Evolutionary conservation across 2,329 filamentous ascomycete species (phyloP).

Genomic region (Teratosphaeria pseudoeucalypti): DNA sequence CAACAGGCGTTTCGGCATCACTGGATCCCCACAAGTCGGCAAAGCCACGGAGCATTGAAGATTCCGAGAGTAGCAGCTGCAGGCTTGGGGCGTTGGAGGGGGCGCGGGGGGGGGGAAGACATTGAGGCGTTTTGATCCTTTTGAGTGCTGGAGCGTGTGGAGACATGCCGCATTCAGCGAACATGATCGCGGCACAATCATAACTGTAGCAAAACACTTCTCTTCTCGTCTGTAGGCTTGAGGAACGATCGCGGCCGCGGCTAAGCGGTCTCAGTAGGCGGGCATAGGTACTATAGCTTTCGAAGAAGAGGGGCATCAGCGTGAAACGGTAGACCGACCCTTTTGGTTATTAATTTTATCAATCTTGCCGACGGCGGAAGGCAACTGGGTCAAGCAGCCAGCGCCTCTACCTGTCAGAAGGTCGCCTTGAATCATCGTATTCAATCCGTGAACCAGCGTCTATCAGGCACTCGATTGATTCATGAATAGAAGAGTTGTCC

Average conservation of each 20-base stretch:
- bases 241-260: neutral
- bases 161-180: neutral
- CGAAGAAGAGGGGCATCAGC: neutral
- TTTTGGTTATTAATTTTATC: no score
- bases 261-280: neutral
- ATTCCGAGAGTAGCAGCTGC: neutral
- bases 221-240: neutral
- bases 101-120: neutral
- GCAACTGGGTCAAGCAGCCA: no score
- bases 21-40: neutral
- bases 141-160: neutral
- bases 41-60: neutral
- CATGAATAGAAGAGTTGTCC: neutral
- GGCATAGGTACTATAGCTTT: neutral
- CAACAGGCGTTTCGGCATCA: neutral
- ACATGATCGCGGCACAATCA: neutral
- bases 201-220: neutral
- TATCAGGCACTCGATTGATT: no score
- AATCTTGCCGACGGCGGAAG: no score
- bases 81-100: neutral
- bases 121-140: neutral
- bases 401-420: no score
- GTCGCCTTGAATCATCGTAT: no score
- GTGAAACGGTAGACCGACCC: no score
- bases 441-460: no score